Percentiles rank a stretch among this genome's conserved stretches.
Conservation (phyloP, 2,329 filamentous ascomycete genomes). For the Colletotrichum sp. region DNA sequence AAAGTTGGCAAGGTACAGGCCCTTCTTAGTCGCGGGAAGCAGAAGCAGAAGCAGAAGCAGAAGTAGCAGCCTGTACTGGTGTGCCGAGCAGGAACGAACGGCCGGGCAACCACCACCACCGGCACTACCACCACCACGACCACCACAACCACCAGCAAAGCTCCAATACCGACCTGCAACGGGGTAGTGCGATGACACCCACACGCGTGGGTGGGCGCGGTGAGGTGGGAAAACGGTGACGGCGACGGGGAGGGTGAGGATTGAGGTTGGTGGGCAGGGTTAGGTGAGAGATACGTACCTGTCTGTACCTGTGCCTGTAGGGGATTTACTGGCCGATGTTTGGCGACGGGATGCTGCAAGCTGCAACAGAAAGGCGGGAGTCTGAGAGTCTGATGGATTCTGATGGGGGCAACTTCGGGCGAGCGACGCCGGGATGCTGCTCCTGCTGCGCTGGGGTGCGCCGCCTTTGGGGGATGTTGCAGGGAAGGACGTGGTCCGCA, state of each 20-base stretch:
- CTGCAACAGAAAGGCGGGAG: constrained; percentile 19
- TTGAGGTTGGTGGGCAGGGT: neutral
- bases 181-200: neutral
- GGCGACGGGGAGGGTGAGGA: neutral
- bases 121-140: neutral
- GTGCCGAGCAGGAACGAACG: constrained; percentile 10
- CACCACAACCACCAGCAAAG: neutral
- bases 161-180: neutral
- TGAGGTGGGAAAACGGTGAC: neutral
- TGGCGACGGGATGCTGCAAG: constrained; percentile 11
- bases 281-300: constrained; percentile 4
- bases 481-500: neutral
- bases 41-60: neutral
- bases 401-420: constrained; percentile 17
- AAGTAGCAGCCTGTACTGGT: neutral
- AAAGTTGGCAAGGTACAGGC: neutral
- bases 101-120: neutral
- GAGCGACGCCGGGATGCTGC: constrained; percentile 19
- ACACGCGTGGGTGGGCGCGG: neutral
- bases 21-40: neutral
- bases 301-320: neutral
- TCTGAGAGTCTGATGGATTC: constrained; percentile 14
- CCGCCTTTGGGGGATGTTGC: neutral
- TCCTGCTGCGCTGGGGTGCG: neutral
- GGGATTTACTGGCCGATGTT: constrained; percentile 3